phyloP scores from a whole-genome alignment of 441 rosid species.

The Cnidoscolus chayamansa region DNA sequence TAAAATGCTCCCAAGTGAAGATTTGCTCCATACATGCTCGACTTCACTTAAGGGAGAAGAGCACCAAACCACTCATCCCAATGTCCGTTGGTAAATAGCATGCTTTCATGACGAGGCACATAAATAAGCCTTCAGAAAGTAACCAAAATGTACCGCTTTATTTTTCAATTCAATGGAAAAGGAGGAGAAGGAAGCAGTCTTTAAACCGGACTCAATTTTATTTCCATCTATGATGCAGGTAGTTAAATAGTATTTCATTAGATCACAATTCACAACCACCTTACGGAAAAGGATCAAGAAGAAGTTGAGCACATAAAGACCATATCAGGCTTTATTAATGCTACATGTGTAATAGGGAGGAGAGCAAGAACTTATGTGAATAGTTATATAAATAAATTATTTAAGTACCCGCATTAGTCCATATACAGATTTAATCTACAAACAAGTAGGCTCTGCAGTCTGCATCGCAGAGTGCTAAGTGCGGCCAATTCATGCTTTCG shows the following conservation, averaged over 20 bases:
- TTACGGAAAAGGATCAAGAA: neutral
- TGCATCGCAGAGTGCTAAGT: neutral
- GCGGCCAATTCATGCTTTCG: neutral
- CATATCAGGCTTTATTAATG: neutral
- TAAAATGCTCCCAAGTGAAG: too few relatives aligned
- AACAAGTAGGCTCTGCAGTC: neutral
- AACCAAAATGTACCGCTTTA: neutral
- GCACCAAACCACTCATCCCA: too few relatives aligned
- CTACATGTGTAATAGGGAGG: neutral
- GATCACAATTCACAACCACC: neutral
- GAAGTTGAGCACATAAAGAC: neutral
- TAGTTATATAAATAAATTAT: neutral
- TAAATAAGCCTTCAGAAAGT: too few relatives aligned
- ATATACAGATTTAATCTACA: neutral
- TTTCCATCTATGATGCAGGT: neutral
- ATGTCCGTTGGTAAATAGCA: too few relatives aligned
- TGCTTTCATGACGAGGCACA: too few relatives aligned
- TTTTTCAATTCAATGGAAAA: neutral
- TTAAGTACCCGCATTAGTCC: neutral
- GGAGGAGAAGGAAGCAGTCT: neutral
- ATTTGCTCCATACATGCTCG: too few relatives aligned
- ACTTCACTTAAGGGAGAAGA: too few relatives aligned
- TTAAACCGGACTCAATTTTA: neutral
- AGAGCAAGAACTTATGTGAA: neutral
- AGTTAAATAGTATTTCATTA: neutral